Conservation (phyloP, 2,329 filamentous ascomycete genomes). For the Ophiostoma fasciatum region DNA sequence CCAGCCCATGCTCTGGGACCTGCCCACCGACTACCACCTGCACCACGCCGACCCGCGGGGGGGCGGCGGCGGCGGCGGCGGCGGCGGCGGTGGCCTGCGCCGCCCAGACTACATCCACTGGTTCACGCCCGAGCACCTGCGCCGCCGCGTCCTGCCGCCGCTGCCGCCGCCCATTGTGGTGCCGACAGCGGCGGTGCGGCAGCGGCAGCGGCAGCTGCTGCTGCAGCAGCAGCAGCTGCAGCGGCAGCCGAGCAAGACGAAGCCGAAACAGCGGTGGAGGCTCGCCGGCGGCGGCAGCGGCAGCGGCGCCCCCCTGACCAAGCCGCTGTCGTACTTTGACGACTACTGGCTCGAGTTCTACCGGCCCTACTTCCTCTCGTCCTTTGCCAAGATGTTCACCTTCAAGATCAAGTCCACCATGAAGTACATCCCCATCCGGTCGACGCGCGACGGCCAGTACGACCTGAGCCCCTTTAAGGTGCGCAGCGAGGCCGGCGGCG, state of each 20-base stretch:
- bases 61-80: slow-evolving; percentile 16
- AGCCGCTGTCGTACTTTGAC: slow-evolving; percentile 52
- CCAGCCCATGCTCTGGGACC: slow-evolving; percentile 92
- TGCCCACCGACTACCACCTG: slow-evolving; percentile 88
- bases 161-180: slow-evolving; percentile 29
- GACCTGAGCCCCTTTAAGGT: slow-evolving; percentile 82
- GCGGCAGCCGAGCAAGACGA: slow-evolving; percentile 1
- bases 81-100: not conserved
- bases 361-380: slow-evolving; percentile 71
- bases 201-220: not conserved
- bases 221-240: not conserved
- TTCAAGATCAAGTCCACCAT: slow-evolving; percentile 86
- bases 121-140: slow-evolving; percentile 64
- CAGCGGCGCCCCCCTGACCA: slow-evolving; percentile 20
- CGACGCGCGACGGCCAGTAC: slow-evolving; percentile 57
- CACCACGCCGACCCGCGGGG: slow-evolving; percentile 73
- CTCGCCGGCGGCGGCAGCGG: slow-evolving; percentile 1
- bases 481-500: slow-evolving; percentile 35
- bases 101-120: slow-evolving; percentile 67
- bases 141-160: slow-evolving; percentile 45
- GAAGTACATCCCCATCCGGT: slow-evolving; percentile 64
- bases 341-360: slow-evolving; percentile 99
- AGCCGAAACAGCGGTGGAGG: not conserved
- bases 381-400: slow-evolving; percentile 81
- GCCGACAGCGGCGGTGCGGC: slow-evolving; percentile 16